These are phyloP conservation scores for Oemleria cerasiformis DNA, from an alignment of 306 rosid genomes.

Conservation along the genomic window DNA sequence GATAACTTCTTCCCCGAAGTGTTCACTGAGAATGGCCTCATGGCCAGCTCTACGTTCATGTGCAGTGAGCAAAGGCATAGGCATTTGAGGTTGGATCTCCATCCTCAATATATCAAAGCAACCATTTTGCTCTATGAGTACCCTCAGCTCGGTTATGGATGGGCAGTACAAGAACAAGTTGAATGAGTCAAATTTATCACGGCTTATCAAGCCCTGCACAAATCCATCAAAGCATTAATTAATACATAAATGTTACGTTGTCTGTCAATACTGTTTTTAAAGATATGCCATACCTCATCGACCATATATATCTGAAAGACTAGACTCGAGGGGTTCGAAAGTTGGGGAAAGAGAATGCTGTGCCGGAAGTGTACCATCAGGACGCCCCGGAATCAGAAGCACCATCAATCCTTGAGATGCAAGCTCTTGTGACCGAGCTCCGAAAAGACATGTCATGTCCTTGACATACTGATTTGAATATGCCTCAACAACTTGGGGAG, in stretches of 20 bases:
- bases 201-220: constrained; percentile 7
- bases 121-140: not conserved
- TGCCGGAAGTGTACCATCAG: not conserved
- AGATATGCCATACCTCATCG: too few relatives aligned
- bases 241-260: too few relatives aligned
- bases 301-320: constrained; percentile 12
- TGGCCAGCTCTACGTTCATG: not conserved
- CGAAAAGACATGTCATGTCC: not conserved
- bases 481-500: constrained; percentile 8
- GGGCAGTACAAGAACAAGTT: constrained; percentile 1
- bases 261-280: too few relatives aligned
- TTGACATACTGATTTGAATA: constrained; percentile 3
- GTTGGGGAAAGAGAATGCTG: not conserved
- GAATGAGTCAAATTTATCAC: constrained; percentile 17
- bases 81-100: not conserved
- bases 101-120: not conserved
- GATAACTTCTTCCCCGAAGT: not conserved
- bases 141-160: constrained; percentile 1
- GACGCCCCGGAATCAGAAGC: not conserved
- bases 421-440: constrained; percentile 18
- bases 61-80: not conserved
- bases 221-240: too few relatives aligned
- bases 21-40: not conserved
- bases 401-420: constrained; percentile 9
- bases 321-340: not conserved